Evolutionary conservation across 768 basidiomycete genomes (phyloP), one percentile per base, ranked within the genome.

Genomic region (Sarcomyxa edulis): DNA sequence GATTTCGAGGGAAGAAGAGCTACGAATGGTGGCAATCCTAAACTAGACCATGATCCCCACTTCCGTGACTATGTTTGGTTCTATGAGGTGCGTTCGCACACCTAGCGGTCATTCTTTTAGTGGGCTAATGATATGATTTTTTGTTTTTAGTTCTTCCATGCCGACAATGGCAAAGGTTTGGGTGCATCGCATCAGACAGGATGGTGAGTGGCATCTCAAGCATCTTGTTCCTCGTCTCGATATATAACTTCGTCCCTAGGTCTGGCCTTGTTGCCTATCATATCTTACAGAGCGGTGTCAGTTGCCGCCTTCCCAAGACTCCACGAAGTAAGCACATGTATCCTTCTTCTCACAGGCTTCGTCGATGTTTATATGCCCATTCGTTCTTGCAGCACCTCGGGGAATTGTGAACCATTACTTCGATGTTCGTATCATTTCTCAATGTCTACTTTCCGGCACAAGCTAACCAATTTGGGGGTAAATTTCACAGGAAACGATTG

Each of bases 141-240:
- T 7, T 32, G 25, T 32, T 16, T 21, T 20, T 47, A 93, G 86
- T 97, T 84, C 68, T 98, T 98, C 81, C 87, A 97, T 57, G 95
- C 81, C 10, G 92, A 99, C 49, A 81, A 72, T 40, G 96, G 96
- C 14, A 76, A 81, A 42, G 96, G 96, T 14, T 72, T 99, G 9
- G 96, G 96, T 27, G 96, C 95, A 3, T 96, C 93, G 5, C 96
- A 99, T 63, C 96, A 99, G 60, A 97, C 94, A 45, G 96, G 96
- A 49, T 99, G 95, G 94, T 84, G 53, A 61, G 71, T 47, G 3
- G n/a, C 23, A 9, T 16, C n/a, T 7, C 24, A 9, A 35, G 21
- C 24, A 34, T 31, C 9, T 22, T 28, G 8, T 28, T 1, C 10
- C 10, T 22, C 3, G 29, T 23, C 9, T 35, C 19, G 8, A 26